These are phyloP conservation scores for Aplosporella prunicola DNA, from an alignment of 2,329 filamentous ascomycete genomes.

Conservation along the genomic window DNA sequence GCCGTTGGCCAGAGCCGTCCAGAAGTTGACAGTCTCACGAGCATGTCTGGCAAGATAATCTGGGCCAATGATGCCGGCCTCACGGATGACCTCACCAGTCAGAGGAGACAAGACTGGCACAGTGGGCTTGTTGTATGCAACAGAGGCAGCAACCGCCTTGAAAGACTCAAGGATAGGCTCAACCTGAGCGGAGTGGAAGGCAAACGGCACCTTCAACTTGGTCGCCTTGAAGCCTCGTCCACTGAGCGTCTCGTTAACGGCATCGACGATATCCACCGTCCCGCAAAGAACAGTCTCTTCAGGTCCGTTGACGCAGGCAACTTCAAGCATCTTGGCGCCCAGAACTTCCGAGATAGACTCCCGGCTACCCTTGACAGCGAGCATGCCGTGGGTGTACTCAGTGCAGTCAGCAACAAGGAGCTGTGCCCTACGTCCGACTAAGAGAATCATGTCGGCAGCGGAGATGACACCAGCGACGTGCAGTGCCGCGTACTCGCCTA, in stretches of 20 bases:
- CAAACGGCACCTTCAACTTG: conserved; percentile 56
- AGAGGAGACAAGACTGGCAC: conserved; percentile 61
- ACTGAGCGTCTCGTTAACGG: conserved; percentile 41
- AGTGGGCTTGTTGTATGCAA: conserved; percentile 48
- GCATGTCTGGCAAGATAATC: conserved; percentile 56
- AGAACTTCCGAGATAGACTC: conserved; percentile 46
- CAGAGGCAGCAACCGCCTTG: conserved; percentile 43
- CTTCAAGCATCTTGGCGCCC: conserved; percentile 41
- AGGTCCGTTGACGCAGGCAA: conserved; percentile 68
- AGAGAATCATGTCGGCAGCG: conserved; percentile 59
- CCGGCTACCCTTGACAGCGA: conserved; percentile 46
- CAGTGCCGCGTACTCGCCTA: conserved; percentile 67
- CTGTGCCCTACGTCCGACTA: conserved; percentile 60
- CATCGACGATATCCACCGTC: conserved; percentile 49
- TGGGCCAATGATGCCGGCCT: conserved; percentile 47
- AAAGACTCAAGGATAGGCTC: conserved; percentile 54
- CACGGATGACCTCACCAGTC: conserved; percentile 49
- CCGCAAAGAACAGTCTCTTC: conserved; percentile 66
- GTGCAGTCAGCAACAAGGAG: conserved; percentile 57
- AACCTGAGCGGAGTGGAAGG: conserved; percentile 58
- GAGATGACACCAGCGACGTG: conserved; percentile 62
- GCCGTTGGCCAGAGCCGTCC: conserved; percentile 50
- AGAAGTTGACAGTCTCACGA: conserved; percentile 61
- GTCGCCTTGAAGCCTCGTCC: conserved; percentile 50
- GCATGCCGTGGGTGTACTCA: conserved; percentile 56